phyloP scores from a whole-genome alignment of 2,329 filamentous ascomycete species.

The Penicillium sp. region DNA sequence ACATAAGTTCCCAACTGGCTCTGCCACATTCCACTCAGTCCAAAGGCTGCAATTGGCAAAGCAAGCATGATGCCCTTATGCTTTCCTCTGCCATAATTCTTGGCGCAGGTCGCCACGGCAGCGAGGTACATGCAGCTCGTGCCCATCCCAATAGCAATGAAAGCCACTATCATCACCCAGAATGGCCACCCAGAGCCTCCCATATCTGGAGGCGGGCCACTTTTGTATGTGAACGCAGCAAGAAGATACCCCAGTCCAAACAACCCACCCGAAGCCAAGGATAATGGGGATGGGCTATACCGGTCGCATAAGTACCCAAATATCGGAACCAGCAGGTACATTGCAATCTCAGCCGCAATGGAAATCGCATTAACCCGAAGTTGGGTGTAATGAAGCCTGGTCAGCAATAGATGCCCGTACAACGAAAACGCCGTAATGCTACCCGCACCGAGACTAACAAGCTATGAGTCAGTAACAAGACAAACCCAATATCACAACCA shows the following conservation, averaged over 20 bases:
- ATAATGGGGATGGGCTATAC: constrained; percentile 74
- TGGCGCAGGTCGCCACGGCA: constrained; percentile 91
- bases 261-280: constrained; percentile 68
- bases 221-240: constrained; percentile 74
- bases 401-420: constrained; percentile 88
- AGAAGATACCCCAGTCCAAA: constrained; percentile 82
- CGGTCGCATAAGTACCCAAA: constrained; percentile 93
- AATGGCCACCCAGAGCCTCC: constrained; percentile 68
- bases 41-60: constrained; percentile 87
- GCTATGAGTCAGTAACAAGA: constrained; percentile 6
- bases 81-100: constrained; percentile 91
- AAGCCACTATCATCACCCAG: constrained; percentile 79
- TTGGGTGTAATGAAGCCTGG: constrained; percentile 82
- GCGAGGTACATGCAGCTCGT: constrained; percentile 88
- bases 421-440: constrained; percentile 92
- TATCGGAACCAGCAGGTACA: constrained; percentile 88
- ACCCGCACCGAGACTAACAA: constrained; percentile 70
- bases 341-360: constrained; percentile 80
- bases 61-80: constrained; percentile 87
- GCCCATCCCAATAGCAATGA: constrained; percentile 76
- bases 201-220: constrained; percentile 54
- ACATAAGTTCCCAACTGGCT: constrained; percentile 81
- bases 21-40: constrained; percentile 92
- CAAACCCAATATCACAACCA: not conserved
- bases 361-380: constrained; percentile 88